phyloP scores from a whole-genome alignment of 2,329 filamentous ascomycete species.

The Elsinoe batatas region DNA sequence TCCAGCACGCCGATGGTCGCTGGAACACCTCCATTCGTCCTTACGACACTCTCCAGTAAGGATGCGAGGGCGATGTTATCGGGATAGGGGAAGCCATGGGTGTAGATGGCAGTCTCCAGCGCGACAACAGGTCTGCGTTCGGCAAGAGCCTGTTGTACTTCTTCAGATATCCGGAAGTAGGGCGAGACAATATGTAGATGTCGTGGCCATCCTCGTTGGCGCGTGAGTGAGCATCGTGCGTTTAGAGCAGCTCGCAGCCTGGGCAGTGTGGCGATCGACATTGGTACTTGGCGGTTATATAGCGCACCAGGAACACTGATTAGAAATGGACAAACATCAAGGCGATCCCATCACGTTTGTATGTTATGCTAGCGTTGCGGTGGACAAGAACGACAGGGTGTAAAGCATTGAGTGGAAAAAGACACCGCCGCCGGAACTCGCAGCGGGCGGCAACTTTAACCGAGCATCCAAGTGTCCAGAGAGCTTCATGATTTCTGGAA shows the following conservation, averaged over 20 bases:
- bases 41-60: constrained; percentile 70
- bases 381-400: background rate
- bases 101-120: constrained; percentile 93
- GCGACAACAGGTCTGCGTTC: constrained; percentile 76
- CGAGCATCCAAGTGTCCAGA: constrained; percentile 10
- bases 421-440: constrained; percentile 12
- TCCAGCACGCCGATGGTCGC: constrained; percentile 84
- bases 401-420: constrained; percentile 14
- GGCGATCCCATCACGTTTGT: no score
- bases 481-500: constrained; percentile 3
- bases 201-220: background rate
- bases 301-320: no score
- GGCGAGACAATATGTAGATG: constrained; percentile 27
- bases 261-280: background rate
- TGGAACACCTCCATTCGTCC: constrained; percentile 70
- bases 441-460: background rate
- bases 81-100: constrained; percentile 68
- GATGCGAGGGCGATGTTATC: constrained; percentile 67
- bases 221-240: constrained; percentile 11
- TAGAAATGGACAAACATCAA: no score
- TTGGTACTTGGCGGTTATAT: no score
- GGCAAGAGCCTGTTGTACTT: constrained; percentile 67
- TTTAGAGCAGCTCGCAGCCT: background rate
- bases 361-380: background rate
- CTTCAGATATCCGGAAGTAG: constrained; percentile 66